Base-by-base conservation (phyloP, 495 filamentous ascomycete species). In the Parmelia sp. region DNA sequence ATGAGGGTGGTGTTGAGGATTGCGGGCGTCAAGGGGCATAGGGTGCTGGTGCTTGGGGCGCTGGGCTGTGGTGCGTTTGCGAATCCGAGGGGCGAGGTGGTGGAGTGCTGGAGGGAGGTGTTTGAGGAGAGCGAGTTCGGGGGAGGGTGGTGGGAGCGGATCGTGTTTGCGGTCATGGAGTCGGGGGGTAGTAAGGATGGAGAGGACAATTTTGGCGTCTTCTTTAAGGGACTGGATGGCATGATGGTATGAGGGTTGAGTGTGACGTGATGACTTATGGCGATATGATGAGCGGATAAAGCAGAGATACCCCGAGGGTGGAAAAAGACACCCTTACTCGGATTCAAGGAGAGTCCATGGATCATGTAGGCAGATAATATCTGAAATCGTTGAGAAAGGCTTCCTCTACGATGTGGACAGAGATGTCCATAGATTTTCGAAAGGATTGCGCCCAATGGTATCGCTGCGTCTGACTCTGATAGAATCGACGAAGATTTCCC, bases 31-130 rank as follows among this genome's bases (percentile, higher is more conserved):
- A 76, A 80, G 29, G 76, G 75, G 14, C 84, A 87, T 68, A 73
- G 77, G 19, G 74, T 76, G 69, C 67, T 89, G 17, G 80, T 89
- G 17, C 77, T 89, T 3, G 86, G 88, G 0, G 86, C 87, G 0
- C 75, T 89, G 72, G 88, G 88, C 3, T 90, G 87, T 63, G 86
- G 86, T 2, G 83, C 78, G 4, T 88, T 86, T 72, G 66, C 61
- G 9, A 87, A 89, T 66, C 87, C 87, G 12, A 75, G 78, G 2
- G 72, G 75, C 25, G 84, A 84, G 69, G 81, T 90, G n/a, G 85
- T 86, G 36, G 57, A 77, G 37, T 83, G 82, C 36, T 90, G 85
- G 79, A 56, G 65, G 33, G 80, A 84, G 65, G 82, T 88, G 23
- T 77, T 90, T 63, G 35, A 64, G 40, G 84, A 85, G 65, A 69